Conservation (phyloP, 768 basidiomycete genomes). For the Termitomyces sp. region DNA sequence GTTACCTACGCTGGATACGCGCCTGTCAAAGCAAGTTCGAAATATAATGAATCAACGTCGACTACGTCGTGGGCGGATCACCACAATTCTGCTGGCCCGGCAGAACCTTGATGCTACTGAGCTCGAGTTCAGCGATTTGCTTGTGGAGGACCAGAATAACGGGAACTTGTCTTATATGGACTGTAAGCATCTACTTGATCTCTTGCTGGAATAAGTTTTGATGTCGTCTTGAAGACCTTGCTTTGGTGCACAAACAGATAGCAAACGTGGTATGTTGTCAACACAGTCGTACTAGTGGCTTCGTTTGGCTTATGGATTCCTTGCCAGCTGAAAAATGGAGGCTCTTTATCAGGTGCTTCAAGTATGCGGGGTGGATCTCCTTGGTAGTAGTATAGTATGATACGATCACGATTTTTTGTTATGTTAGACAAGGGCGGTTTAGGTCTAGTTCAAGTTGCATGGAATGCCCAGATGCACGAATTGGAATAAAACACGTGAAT, state of each 20-base stretch:
- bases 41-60: slow-evolving; percentile 76
- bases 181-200: slow-evolving; percentile 44
- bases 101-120: slow-evolving; percentile 93
- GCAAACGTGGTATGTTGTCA: slow-evolving; percentile 28
- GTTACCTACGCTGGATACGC: slow-evolving; percentile 67
- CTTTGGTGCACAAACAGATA: slow-evolving; percentile 46
- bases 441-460: slow-evolving; percentile 10
- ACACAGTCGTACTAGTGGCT: slow-evolving; percentile 17
- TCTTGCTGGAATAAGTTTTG: neutral
- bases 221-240: slow-evolving; percentile 31
- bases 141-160: slow-evolving; percentile 96
- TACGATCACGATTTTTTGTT: neutral
- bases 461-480: slow-evolving; percentile 20
- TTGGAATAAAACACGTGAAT: neutral
- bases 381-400: slow-evolving; percentile 38
- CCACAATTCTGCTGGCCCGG: slow-evolving; percentile 71
- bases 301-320: neutral
- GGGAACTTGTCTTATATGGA: slow-evolving; percentile 90
- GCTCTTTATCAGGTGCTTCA: slow-evolving; percentile 30
- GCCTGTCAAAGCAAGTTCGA: slow-evolving; percentile 77
- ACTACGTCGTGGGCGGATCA: slow-evolving; percentile 42
- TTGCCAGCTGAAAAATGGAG: slow-evolving; percentile 32
- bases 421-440: slow-evolving; percentile 18
- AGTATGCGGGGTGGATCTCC: slow-evolving; percentile 32
- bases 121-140: slow-evolving; percentile 95